Base-by-base conservation (phyloP, 306 rosid species). In the Cyamopsis tetragonoloba region DNA sequence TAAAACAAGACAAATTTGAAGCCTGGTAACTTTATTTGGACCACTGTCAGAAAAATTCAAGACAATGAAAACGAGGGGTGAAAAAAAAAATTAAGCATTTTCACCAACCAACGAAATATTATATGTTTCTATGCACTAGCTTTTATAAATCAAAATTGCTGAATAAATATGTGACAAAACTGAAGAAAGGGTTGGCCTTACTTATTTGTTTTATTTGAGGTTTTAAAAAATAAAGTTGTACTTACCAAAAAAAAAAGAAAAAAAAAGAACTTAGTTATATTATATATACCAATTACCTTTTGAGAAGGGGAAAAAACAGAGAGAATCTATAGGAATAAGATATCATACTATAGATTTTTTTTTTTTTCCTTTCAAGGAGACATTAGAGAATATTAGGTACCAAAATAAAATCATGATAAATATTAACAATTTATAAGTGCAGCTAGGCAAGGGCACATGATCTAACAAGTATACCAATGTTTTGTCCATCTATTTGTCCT, bases 401-500 rank as follows among this genome's bases (percentile, higher is more conserved):
- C 37, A 66, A 50, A 47, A n/a, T 58, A 54, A 53, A 78, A 72
- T 68, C 60, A 68, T n/a, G 55, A 70, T 9, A 56, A 67, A 79
- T 28, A 68, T 44, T 51, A 15, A 62, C 10, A 31, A 66, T 54
- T 43, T 32, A 49, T 56, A 59, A 69, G 27, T 71, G 83, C 69
- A 71, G 68, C 8, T 64, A 15, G 64, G 77, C 58, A 80, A 73
- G 80, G 82, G 85, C 85, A 80, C 88, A 82, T 80, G 84, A 79
- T 75, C 76, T 77, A 76, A 55, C 81, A 78, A 71, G 10, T 28
- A n/a, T 49, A 34, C 26, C 66, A 62, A 35, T 76, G 79, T 71
- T 34, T 71, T 70, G 59, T 50, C 41, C 5, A 77, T 62, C 34
- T 48, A 72, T 71, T 77, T 78, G 77, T 70, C 57, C 30, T 55